Evolutionary conservation across 2,329 filamentous ascomycete genomes (phyloP).

Genomic region (Colletotrichum paranaense): DNA sequence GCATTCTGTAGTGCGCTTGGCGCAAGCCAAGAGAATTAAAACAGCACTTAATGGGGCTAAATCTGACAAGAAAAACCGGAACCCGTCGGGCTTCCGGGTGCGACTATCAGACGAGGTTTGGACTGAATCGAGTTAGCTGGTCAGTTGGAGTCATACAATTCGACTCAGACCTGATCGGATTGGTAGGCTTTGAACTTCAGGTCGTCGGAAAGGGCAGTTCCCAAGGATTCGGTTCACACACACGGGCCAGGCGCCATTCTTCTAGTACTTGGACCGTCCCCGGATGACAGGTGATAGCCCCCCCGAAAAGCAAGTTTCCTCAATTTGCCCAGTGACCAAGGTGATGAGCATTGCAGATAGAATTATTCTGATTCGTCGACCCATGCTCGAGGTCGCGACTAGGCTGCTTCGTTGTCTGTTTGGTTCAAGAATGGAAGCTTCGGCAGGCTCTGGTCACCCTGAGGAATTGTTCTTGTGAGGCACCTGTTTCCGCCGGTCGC

Average conservation of each 20-base stretch:
- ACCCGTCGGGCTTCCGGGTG: neutral
- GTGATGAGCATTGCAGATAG: neutral
- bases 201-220: too few relatives aligned
- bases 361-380: neutral
- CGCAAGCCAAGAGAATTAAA: neutral
- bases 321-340: neutral
- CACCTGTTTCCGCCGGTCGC: neutral
- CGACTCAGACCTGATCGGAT: slow-evolving; percentile 12
- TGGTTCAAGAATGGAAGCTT: neutral
- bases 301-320: neutral
- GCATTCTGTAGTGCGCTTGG: neutral
- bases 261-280: neutral
- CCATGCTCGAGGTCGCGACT: neutral
- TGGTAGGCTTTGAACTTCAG: neutral
- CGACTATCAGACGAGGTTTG: slow-evolving; percentile 3
- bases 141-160: slow-evolving; percentile 15
- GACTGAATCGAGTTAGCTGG: neutral
- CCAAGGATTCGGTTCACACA: neutral
- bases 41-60: neutral
- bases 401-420: neutral
- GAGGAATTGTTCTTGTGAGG: neutral
- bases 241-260: neutral
- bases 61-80: neutral
- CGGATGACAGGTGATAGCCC: neutral
- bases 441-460: neutral